Evolutionary conservation across 768 basidiomycete species (phyloP).

Genomic region (Rhodotorula toruloides): DNA sequence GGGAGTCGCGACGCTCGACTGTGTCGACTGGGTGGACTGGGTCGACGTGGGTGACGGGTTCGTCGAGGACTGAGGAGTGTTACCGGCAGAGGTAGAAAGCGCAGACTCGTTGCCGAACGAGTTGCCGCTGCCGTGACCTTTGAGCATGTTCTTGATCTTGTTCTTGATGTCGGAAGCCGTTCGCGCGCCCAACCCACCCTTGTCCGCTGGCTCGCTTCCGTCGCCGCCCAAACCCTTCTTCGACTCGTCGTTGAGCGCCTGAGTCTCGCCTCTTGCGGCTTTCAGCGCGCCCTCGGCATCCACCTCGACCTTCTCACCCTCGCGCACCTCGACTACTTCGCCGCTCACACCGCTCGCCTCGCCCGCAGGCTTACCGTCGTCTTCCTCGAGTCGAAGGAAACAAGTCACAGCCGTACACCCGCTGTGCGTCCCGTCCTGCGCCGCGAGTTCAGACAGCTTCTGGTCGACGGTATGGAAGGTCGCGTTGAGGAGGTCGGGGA

Average conservation of each 20-base stretch:
- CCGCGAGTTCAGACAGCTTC: slow-evolving; percentile 57
- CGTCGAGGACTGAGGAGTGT: no score
- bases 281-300: slow-evolving; percentile 1
- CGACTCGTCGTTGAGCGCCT: background rate
- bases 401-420: slow-evolving; percentile 96
- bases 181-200: background rate
- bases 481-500: slow-evolving; percentile 85
- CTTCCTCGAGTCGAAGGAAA: slow-evolving; percentile 86
- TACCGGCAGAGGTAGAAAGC: no score
- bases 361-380: slow-evolving; percentile 52
- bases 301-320: slow-evolving; percentile 1
- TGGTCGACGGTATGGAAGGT: slow-evolving; percentile 91
- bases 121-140: no score
- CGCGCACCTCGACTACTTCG: slow-evolving; percentile 2
- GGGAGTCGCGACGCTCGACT: slow-evolving; percentile 3
- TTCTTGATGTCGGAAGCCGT: slow-evolving; percentile 3
- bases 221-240: background rate
- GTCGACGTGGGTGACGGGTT: no score
- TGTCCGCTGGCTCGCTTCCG: background rate
- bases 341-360: slow-evolving; percentile 18
- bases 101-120: no score
- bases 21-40: no score
- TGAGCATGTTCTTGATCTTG: slow-evolving; percentile 17
- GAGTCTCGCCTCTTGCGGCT: slow-evolving; percentile 3
- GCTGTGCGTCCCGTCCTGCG: slow-evolving; percentile 74